Conservation (phyloP, 176 grass and related monocot species). For the Themeda triandra region DNA sequence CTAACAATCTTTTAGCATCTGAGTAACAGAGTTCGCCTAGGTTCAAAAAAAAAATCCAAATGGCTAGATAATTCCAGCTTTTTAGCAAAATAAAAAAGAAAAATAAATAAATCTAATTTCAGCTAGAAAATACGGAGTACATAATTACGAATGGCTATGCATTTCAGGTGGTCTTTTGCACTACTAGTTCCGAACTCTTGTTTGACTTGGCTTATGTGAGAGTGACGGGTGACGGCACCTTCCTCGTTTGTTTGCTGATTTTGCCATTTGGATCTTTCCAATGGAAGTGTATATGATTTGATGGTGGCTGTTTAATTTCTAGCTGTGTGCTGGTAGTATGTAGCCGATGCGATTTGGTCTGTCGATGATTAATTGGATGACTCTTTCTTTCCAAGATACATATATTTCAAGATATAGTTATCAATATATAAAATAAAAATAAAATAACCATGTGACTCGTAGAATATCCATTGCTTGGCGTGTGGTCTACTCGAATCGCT, state of each 20-base stretch:
- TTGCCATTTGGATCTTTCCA: constrained; percentile 13
- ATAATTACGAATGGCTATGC: background rate
- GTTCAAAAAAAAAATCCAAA: too few relatives aligned
- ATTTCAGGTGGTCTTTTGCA: background rate
- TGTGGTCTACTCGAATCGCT: background rate
- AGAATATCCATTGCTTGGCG: constrained; percentile 26
- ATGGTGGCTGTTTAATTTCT: background rate
- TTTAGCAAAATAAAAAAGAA: background rate
- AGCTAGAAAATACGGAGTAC: background rate
- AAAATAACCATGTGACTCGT: too few relatives aligned
- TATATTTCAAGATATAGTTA: background rate
- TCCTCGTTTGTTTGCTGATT: constrained; percentile 1
- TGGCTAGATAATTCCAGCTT: background rate
- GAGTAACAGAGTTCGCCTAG: too few relatives aligned
- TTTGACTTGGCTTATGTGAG: background rate
- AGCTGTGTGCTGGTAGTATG: background rate
- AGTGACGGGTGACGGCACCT: background rate
- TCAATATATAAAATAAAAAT: background rate
- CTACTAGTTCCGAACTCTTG: background rate
- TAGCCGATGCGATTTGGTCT: background rate
- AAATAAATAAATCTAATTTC: background rate
- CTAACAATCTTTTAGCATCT: too few relatives aligned
- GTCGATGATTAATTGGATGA: constrained; percentile 11
- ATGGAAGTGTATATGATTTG: background rate
- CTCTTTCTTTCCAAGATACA: background rate